These are phyloP conservation scores for Oryza coarctata DNA, from an alignment of 176 grass and related monocot species.

Conservation along the genomic window DNA sequence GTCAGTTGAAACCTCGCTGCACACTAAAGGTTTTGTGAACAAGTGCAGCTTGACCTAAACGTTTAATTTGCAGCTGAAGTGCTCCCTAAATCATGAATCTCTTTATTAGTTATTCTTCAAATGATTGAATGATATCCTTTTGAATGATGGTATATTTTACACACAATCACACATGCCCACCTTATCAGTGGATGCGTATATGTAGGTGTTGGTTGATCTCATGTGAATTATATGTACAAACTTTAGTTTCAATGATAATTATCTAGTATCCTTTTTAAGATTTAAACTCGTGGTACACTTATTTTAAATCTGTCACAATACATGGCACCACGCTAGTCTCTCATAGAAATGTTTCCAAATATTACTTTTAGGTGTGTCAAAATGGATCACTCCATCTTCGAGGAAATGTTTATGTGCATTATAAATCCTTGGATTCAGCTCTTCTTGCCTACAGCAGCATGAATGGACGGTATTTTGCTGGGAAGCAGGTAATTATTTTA, in stretches of 20 bases:
- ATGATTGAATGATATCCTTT: neutral
- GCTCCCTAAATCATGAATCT: neutral
- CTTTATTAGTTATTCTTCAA: neutral
- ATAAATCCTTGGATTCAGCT: constrained; percentile 86
- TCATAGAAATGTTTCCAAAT: constrained; percentile 10
- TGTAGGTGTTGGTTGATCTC: neutral
- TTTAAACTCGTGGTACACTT: neutral
- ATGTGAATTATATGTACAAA: neutral
- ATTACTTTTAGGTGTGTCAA: constrained; percentile 75
- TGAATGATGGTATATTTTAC: neutral
- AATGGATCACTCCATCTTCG: constrained; percentile 95
- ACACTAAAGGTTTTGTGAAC: neutral
- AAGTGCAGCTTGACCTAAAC: neutral
- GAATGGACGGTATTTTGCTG: constrained; percentile 91
- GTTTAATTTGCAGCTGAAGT: constrained; percentile 16
- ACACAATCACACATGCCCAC: neutral
- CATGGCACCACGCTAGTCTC: neutral
- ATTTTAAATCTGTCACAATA: neutral
- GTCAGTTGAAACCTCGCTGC: constrained; percentile 11
- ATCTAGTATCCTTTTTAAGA: neutral
- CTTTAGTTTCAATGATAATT: neutral
- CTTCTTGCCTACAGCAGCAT: constrained; percentile 86
- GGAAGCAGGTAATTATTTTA: constrained; percentile 65
- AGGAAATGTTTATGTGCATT: constrained; percentile 93
- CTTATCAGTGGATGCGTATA: neutral